phyloP scores from a whole-genome alignment of 495 filamentous ascomycete genomes.

The Aspergillus nidulans region DNA sequence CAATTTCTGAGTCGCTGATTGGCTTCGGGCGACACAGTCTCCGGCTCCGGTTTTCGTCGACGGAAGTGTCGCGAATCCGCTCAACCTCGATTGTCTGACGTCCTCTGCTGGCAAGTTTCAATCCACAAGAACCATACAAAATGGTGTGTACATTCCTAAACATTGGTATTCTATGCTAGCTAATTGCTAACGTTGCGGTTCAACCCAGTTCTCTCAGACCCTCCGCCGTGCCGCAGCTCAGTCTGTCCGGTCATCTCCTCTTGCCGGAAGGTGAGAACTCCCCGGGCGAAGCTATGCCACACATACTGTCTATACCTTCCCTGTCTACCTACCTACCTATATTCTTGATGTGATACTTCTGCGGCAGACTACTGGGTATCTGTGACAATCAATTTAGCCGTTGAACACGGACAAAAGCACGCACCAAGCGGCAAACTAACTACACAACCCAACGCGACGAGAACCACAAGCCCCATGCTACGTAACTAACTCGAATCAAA shows the following conservation, averaged over 20 bases:
- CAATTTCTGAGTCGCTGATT: slow-evolving; percentile 23
- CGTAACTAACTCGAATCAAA: not conserved
- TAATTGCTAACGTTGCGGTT: slow-evolving; percentile 22
- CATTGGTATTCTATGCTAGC: not conserved
- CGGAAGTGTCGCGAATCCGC: slow-evolving; percentile 16
- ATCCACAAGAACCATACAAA: slow-evolving; percentile 15
- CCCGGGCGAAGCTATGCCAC: not conserved
- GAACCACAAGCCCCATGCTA: not conserved
- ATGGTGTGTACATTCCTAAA: slow-evolving; percentile 26
- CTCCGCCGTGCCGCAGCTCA: slow-evolving; percentile 42
- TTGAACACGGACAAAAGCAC: not conserved
- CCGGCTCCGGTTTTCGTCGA: slow-evolving; percentile 39
- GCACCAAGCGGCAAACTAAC: not conserved
- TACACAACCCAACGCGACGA: not conserved
- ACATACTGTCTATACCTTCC: not conserved
- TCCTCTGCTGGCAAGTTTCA: slow-evolving; percentile 29
- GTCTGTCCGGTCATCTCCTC: slow-evolving; percentile 32
- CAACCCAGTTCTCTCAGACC: slow-evolving; percentile 37
- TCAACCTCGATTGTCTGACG: slow-evolving; percentile 20
- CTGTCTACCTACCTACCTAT: not conserved
- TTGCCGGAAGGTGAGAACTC: slow-evolving; percentile 40
- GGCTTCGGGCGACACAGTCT: slow-evolving; percentile 25
- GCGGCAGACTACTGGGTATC: no score
- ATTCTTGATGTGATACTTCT: not conserved
- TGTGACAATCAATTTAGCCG: no score